Conservation (phyloP, 108 stramenopile species). For the Cyclotella choctawhatcheeana region DNA sequence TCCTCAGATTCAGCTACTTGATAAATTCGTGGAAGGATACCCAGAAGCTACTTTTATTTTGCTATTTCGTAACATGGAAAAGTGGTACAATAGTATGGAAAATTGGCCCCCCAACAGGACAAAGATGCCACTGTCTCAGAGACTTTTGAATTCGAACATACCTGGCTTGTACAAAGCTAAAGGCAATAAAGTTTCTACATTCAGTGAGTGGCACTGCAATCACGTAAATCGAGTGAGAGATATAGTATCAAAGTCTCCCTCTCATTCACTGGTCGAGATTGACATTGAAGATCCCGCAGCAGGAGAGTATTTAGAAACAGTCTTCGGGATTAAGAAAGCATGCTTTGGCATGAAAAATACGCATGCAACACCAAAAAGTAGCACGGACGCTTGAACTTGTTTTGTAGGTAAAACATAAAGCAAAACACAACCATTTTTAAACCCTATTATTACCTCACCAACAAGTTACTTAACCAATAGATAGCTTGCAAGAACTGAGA, state of each 20-base stretch:
- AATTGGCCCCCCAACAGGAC: conserved; percentile 19
- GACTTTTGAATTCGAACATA: not conserved
- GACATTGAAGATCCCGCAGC: conserved; percentile 24
- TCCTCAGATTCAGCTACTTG: conserved; percentile 15
- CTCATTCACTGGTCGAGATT: conserved; percentile 32
- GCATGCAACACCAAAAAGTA: too few species aligned
- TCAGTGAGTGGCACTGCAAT: conserved; percentile 18
- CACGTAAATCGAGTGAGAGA: conserved; percentile 19
- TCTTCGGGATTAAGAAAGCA: conserved; percentile 18
- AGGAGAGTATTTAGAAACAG: conserved; percentile 6
- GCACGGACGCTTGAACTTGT: too few species aligned
- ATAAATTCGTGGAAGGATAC: not conserved
- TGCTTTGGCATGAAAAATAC: conserved; percentile 32
- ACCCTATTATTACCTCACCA: too few species aligned
- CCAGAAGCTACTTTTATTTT: conserved; percentile 26
- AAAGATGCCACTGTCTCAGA: not conserved
- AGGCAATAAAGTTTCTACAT: conserved; percentile 7
- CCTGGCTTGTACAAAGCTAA: conserved; percentile 6
- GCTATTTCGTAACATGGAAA: conserved; percentile 21
- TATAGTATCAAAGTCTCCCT: conserved; percentile 10
- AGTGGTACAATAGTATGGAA: conserved; percentile 19
- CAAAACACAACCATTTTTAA: too few species aligned
- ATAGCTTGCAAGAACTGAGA: too few species aligned
- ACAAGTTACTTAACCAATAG: too few species aligned
- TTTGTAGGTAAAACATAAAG: too few species aligned